Percentiles rank a stretch among this genome's conserved stretches.
These are phyloP conservation scores for Candida sp. DNA, from an alignment of 1,139 yeast genomes.

Conservation along the genomic window DNA sequence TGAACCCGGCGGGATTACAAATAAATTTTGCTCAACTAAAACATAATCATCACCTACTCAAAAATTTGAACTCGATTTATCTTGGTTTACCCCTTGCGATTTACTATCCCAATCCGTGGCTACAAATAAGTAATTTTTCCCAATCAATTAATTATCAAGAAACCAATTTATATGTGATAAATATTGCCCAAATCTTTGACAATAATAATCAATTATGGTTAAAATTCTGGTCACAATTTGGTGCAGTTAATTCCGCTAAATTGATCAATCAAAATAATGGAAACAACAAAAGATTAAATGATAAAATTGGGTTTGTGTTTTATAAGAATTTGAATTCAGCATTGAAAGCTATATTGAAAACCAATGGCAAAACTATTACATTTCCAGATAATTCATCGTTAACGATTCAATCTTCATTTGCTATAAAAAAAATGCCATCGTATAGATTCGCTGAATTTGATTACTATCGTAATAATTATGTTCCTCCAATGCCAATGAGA, in stretches of 20 bases:
- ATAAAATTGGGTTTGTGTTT: slow-evolving; percentile 42
- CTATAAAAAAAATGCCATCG: slow-evolving; percentile 25
- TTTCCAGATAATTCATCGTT: slow-evolving; percentile 14
- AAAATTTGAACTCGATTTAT: slow-evolving; percentile 9
- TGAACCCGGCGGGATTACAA: slow-evolving; percentile 11
- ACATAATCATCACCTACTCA: slow-evolving; percentile 30
- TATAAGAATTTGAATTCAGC: slow-evolving; percentile 37
- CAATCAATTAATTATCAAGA: slow-evolving; percentile 44
- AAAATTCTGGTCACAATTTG: slow-evolving; percentile 40
- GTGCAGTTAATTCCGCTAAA: slow-evolving; percentile 40
- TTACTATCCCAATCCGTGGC: slow-evolving; percentile 11
- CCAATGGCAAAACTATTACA: slow-evolving; percentile 27
- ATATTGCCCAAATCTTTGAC: slow-evolving; percentile 42
- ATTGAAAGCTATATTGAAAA: slow-evolving; percentile 34
- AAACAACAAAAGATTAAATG: slow-evolving; percentile 12
- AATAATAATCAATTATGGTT: slow-evolving; percentile 39
- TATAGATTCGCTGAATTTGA: background rate
- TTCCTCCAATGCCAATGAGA: slow-evolving; percentile 1
- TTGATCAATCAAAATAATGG: slow-evolving; percentile 44
- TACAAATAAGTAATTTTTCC: slow-evolving; percentile 7
- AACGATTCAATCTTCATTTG: slow-evolving; percentile 38
- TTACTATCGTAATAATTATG: background rate
- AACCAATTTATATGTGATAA: slow-evolving; percentile 57
- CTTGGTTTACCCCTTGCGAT: slow-evolving; percentile 6
- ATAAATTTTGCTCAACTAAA: slow-evolving; percentile 39